These are phyloP conservation scores for Pistacia vera DNA, from an alignment of 345 rosid species.

Conservation along the genomic window DNA sequence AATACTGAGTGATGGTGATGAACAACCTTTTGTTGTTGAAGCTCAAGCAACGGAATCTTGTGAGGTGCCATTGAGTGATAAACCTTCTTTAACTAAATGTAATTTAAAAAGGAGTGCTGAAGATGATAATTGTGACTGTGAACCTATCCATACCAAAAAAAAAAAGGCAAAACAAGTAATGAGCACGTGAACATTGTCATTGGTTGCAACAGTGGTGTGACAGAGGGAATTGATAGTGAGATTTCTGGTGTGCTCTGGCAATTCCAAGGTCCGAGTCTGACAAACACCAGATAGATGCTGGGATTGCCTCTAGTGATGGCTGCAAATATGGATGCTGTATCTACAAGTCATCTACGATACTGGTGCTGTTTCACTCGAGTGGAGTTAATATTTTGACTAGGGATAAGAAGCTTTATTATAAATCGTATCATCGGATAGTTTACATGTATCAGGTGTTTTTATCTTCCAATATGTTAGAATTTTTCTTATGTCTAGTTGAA, in stretches of 20 bases:
- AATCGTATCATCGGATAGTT: too few species aligned
- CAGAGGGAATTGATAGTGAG: background rate
- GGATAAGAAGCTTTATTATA: too few species aligned
- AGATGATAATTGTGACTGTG: slow-evolving; percentile 6
- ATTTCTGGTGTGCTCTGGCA: background rate
- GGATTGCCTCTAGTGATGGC: slow-evolving; percentile 3
- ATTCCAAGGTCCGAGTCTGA: slow-evolving; percentile 12
- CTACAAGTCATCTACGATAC: background rate
- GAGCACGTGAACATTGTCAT: background rate
- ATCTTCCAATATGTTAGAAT: too few species aligned
- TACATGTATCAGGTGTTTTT: too few species aligned
- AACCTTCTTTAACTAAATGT: slow-evolving; percentile 5
- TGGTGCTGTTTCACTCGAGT: too few species aligned
- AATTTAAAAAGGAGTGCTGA: slow-evolving; percentile 12
- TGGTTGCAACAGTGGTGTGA: background rate
- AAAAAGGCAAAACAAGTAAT: background rate
- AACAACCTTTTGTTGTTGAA: slow-evolving; percentile 13
- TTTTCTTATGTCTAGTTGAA: too few species aligned
- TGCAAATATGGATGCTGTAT: slow-evolving; percentile 18
- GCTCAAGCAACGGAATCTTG: slow-evolving; percentile 14
- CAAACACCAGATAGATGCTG: slow-evolving; percentile 16
- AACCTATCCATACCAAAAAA: background rate
- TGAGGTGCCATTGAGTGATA: background rate
- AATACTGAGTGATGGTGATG: background rate
- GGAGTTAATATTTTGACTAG: too few species aligned